Evolutionary conservation across 2,329 filamentous ascomycete genomes (phyloP), one percentile per base, ranked within the genome.

Genomic region (Rutstroemia sp.): DNA sequence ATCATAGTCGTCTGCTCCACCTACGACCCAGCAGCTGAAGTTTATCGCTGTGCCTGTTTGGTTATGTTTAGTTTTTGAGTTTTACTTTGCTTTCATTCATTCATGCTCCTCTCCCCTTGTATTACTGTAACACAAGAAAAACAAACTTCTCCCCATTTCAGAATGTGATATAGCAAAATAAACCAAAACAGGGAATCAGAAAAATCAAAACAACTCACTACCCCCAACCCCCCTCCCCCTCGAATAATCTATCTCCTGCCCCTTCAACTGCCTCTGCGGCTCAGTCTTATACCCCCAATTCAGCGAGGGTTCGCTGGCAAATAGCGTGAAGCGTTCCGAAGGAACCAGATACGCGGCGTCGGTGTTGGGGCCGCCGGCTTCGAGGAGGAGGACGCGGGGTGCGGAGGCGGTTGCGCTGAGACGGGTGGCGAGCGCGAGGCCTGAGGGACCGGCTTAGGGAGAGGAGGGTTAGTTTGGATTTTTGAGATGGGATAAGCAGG

Each of bases 1-100:
- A 27, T 87, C 75, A 58, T 82, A 86, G 60, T 87, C 84, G 51
- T 81, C 80, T 1, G 72, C 70, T 1, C 80, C 75, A 2, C 84
- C 84, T 25, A 78, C 61, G 3, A 73, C 77, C 65, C 74, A 84
- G 14, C 78, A 75, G 47, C 58, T 58, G 51, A 71, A 72, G 54
- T 75, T 76, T 47, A 75, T 73, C 0, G 67, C 71, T 23, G 65
- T 69, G 38, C 38, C 38, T 40, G 14, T 40, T 10, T 2, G 8
- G 27, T 30, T 30, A 10, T 30, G 10, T 30, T 30, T 30, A 30
- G 27, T 7, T 30, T 30, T 30, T 30, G 27, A 30, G 21, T 23
- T 23, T 23, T 23, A 23, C 21, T 23, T 23, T 23, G 21, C 21
- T 2, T 23, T 23, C 21, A 23, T 23, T 23, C 21, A 23, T 23